Percentiles rank a stretch among this genome's conserved stretches.
These are phyloP conservation scores for Conoideocrella luteorostrata DNA, from an alignment of 2,329 filamentous ascomycete species.

Conservation along the genomic window DNA sequence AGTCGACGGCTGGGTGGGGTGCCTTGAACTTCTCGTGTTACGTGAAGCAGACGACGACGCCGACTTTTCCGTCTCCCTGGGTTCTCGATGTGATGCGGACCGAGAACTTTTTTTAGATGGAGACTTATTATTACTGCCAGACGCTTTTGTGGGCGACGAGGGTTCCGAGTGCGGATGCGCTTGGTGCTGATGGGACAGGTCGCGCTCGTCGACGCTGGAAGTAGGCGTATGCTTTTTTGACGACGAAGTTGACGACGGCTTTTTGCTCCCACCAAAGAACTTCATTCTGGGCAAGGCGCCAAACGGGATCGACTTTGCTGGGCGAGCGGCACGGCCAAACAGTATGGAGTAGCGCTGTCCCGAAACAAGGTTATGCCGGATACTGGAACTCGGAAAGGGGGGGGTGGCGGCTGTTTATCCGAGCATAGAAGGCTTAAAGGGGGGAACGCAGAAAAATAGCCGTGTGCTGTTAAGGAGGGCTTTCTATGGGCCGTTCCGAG, in stretches of 20 bases:
- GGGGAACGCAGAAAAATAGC: not conserved
- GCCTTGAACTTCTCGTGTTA: slow-evolving; percentile 39
- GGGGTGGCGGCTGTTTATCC: slow-evolving; percentile 16
- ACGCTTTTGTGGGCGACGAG: slow-evolving; percentile 31
- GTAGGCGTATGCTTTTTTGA: slow-evolving; percentile 35
- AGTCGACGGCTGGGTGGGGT: slow-evolving; percentile 41
- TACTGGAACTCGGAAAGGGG: slow-evolving; percentile 19
- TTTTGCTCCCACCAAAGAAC: slow-evolving; percentile 42
- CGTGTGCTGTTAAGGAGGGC: slow-evolving; percentile 2
- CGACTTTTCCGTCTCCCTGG: slow-evolving; percentile 11
- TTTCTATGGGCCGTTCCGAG: slow-evolving; percentile 6
- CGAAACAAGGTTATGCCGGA: slow-evolving; percentile 35
- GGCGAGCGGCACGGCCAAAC: slow-evolving; percentile 14
- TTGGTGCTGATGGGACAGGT: slow-evolving; percentile 28
- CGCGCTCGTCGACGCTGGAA: slow-evolving; percentile 27
- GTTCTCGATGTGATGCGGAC: slow-evolving; percentile 24
- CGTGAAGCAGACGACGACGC: slow-evolving; percentile 20
- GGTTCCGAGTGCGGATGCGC: slow-evolving; percentile 27
- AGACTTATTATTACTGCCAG: slow-evolving; percentile 23
- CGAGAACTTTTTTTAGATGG: slow-evolving; percentile 22
- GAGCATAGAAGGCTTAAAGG: slow-evolving; percentile 21
- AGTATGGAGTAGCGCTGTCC: slow-evolving; percentile 22
- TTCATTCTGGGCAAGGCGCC: slow-evolving; percentile 33
- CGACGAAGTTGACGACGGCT: slow-evolving; percentile 21
- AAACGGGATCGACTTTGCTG: slow-evolving; percentile 3